These are phyloP conservation scores for Beauveria pseudobassiana DNA, from an alignment of 2,329 filamentous ascomycete species.

Conservation along the genomic window DNA sequence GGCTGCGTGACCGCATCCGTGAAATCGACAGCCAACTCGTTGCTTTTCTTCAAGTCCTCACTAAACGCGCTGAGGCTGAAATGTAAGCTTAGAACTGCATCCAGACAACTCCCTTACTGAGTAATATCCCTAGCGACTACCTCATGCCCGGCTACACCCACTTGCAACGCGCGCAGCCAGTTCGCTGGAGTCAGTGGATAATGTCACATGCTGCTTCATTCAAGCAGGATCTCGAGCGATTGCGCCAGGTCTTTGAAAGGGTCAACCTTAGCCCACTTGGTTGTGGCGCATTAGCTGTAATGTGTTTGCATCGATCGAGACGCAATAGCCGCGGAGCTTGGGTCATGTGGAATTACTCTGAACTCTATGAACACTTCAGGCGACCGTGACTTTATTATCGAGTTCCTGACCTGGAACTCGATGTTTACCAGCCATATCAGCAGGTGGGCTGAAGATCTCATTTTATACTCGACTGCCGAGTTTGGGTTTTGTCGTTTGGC, in stretches of 20 bases:
- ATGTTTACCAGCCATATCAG: conserved; percentile 65
- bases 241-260: conserved; percentile 64
- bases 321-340: conserved; percentile 50
- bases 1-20: conserved; percentile 69
- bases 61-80: conserved; percentile 63
- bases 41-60: conserved; percentile 61
- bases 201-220: conserved; percentile 69
- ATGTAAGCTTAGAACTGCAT: conserved; percentile 31
- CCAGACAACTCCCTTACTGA: conserved; percentile 9
- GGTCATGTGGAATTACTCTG: conserved; percentile 59
- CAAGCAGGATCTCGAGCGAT: conserved; percentile 64
- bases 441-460: conserved; percentile 75
- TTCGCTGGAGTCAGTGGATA: conserved; percentile 78
- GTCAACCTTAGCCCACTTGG: conserved; percentile 57
- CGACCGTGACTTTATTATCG: conserved; percentile 66
- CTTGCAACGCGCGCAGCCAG: conserved; percentile 71
- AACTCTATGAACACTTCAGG: conserved; percentile 65
- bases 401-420: conserved; percentile 63
- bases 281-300: conserved; percentile 20
- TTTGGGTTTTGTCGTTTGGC: conserved; percentile 70
- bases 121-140: conserved; percentile 36
- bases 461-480: conserved; percentile 71
- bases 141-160: conserved; percentile 89
- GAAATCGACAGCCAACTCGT: conserved; percentile 62
- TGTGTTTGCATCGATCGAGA: conserved; percentile 24